phyloP scores from a whole-genome alignment of 2,329 filamentous ascomycete species.

The Saccharata proteae region DNA sequence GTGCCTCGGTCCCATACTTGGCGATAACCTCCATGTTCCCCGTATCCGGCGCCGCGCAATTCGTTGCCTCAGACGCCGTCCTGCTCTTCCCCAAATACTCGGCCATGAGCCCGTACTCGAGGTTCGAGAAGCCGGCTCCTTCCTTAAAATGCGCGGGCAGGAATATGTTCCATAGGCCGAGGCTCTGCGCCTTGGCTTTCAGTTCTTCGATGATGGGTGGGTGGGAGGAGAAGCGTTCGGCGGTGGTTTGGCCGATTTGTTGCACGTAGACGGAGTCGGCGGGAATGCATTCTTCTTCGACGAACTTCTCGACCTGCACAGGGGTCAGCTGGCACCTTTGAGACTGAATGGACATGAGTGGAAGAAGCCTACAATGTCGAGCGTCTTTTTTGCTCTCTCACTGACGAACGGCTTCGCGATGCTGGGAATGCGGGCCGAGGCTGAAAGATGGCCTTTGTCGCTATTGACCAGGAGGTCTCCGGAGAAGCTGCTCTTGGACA shows the following conservation, averaged over 20 bases:
- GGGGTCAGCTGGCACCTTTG: constrained; percentile 31
- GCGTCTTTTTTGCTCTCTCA: constrained; percentile 68
- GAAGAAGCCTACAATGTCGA: constrained; percentile 52
- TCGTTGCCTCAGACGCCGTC: constrained; percentile 60
- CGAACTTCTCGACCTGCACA: constrained; percentile 73
- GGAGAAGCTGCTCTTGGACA: constrained; percentile 2
- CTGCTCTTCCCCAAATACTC: constrained; percentile 84
- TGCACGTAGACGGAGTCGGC: constrained; percentile 71
- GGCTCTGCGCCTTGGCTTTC: constrained; percentile 67
- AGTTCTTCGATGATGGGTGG: constrained; percentile 77
- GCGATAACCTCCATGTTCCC: constrained; percentile 94
- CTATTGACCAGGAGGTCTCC: constrained; percentile 21
- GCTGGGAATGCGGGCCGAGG: constrained; percentile 45
- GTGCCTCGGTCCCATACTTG: constrained; percentile 75
- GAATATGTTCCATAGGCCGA: constrained; percentile 98
- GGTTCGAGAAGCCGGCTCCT: constrained; percentile 84
- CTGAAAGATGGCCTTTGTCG: constrained; percentile 26
- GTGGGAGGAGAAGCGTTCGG: constrained; percentile 66
- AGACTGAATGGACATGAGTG: background rate
- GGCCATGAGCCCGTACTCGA: constrained; percentile 97
- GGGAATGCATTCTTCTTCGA: constrained; percentile 74
- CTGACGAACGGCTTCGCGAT: constrained; percentile 58
- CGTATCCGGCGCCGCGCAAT: constrained; percentile 83
- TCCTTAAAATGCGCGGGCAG: constrained; percentile 90
- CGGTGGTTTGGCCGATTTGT: constrained; percentile 60